These are phyloP conservation scores for Pseudopyricularia javanii DNA, from an alignment of 2,329 filamentous ascomycete species.

Conservation along the genomic window DNA sequence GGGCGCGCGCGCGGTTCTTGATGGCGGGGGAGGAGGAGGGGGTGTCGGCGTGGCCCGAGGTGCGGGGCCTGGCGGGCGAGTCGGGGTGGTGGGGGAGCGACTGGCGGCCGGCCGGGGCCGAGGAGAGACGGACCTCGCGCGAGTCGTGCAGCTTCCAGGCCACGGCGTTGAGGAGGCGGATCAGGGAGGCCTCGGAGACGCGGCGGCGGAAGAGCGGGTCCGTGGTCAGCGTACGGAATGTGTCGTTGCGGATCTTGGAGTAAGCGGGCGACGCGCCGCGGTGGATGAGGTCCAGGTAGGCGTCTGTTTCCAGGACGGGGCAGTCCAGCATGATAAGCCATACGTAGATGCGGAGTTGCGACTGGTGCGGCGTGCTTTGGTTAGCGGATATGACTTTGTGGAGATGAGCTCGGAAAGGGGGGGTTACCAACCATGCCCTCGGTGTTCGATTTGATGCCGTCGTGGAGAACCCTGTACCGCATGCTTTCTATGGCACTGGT, in stretches of 20 bases:
- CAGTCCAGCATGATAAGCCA: conserved; percentile 92
- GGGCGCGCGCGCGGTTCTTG: conserved; percentile 39
- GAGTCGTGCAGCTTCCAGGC: conserved; percentile 88
- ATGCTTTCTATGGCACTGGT: conserved; percentile 55
- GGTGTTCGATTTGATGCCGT: conserved; percentile 62
- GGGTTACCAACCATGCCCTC: conserved; percentile 61
- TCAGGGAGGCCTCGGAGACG: conserved; percentile 90
- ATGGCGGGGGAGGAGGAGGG: conserved; percentile 27
- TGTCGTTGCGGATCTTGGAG: conserved; percentile 96
- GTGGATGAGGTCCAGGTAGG: conserved; percentile 82
- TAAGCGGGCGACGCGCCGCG: conserved; percentile 90
- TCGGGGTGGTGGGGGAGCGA: conserved; percentile 10
- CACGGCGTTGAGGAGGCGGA: conserved; percentile 85
- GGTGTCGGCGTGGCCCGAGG: conserved; percentile 39
- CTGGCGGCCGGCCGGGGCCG: conserved; percentile 6
- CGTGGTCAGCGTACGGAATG: conserved; percentile 89
- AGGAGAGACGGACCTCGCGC: conserved; percentile 25
- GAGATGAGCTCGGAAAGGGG: no score
- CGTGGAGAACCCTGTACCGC: conserved; percentile 60
- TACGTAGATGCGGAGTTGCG: conserved; percentile 82
- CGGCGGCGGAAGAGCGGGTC: conserved; percentile 94
- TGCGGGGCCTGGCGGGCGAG: conserved; percentile 19
- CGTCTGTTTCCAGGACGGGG: conserved; percentile 70
- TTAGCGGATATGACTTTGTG: conserved; percentile 1
- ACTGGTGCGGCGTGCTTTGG: conserved; percentile 38